Base-by-base conservation (phyloP, 2,329 filamentous ascomycete species). In the Drechmeria coniospora region DNA sequence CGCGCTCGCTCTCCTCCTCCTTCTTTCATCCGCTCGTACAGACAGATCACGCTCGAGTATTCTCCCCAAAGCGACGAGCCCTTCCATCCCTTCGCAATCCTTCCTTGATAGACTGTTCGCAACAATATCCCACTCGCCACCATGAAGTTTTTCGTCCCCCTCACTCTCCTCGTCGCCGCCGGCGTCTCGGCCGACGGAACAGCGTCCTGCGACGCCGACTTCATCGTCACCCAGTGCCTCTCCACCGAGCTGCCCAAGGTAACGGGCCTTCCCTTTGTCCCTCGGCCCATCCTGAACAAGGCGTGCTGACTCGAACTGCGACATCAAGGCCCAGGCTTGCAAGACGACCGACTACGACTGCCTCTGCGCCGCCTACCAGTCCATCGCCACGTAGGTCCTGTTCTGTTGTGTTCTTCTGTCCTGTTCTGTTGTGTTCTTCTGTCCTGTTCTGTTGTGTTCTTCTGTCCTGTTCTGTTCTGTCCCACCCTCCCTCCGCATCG, bases 141-240 rank as follows among this genome's bases (percentile, higher is more conserved):
- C 16, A 65, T 65, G 61, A 61, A 62, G 57, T 54, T 57, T 46
- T 32, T 60, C 38, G 29, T 55, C 31, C 40, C 55, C 27, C 34
- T 63, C 36, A 48, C 55, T 31, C 41, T 60, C 37, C 33, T 62
- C 32, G 49, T 49, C 37, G 44, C 44, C 33, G 46, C 46, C 27
- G 43, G 41, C 35, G 49, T 45, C 32, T 38, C 46, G 23, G 53
- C 55, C 18, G 46, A 51, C 38, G 43, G 43, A 28, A 35, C 31
- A 20, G 16, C 20, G 10, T 9, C 9, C 20, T 5, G 10, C 20
- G 20, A 21, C 20, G 61, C 61, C 37, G 50, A 61, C 28, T 56
- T 57, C 50, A 64, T 65, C 23, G 56, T 65, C 40, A 49, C 51
- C 31, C 39, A 50, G 31, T 65, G 61, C 42, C 48, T 65, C 14